Percentiles rank a stretch among this genome's conserved stretches.
These are phyloP conservation scores for Amoeboradix gromovi DNA, from an alignment of 371 early-diverging fungal genomes.

Conservation along the genomic window DNA sequence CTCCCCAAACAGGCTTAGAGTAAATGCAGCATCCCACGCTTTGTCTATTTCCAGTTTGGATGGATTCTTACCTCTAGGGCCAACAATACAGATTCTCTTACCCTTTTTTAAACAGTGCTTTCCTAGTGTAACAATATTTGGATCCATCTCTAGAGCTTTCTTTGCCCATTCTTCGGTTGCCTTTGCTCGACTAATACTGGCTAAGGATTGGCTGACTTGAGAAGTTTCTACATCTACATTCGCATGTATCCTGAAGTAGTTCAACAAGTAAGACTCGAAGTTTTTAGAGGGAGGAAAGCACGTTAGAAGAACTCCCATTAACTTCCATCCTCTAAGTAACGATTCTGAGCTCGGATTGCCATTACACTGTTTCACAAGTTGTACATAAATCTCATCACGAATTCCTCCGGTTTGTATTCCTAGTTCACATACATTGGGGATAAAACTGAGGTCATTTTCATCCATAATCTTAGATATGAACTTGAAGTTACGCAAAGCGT, in stretches of 20 bases:
- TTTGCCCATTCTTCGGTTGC: neutral
- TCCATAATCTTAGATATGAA: constrained; percentile 54
- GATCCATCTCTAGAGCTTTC: constrained; percentile 6
- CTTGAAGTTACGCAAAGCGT: constrained; percentile 54
- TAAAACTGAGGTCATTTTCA: constrained; percentile 29
- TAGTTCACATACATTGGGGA: constrained; percentile 35
- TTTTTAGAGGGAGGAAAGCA: constrained; percentile 74
- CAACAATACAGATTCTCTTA: constrained; percentile 34
- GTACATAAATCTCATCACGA: constrained; percentile 76
- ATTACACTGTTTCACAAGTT: constrained; percentile 60
- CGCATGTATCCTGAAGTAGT: neutral
- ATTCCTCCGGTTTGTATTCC: constrained; percentile 46
- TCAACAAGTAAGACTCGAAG: constrained; percentile 38
- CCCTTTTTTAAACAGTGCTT: constrained; percentile 29
- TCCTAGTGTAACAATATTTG: constrained; percentile 24
- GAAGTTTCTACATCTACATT: neutral
- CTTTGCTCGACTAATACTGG: neutral
- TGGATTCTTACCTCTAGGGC: constrained; percentile 46
- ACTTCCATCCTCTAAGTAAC: constrained; percentile 51
- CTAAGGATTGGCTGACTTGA: neutral
- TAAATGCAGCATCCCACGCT: constrained; percentile 53
- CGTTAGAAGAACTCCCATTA: constrained; percentile 40
- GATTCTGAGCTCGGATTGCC: constrained; percentile 45
- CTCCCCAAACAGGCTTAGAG: constrained; percentile 68
- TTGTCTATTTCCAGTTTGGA: constrained; percentile 44